Base-by-base conservation (phyloP, 768 basidiomycete genomes). In the Amanita phalloides region DNA sequence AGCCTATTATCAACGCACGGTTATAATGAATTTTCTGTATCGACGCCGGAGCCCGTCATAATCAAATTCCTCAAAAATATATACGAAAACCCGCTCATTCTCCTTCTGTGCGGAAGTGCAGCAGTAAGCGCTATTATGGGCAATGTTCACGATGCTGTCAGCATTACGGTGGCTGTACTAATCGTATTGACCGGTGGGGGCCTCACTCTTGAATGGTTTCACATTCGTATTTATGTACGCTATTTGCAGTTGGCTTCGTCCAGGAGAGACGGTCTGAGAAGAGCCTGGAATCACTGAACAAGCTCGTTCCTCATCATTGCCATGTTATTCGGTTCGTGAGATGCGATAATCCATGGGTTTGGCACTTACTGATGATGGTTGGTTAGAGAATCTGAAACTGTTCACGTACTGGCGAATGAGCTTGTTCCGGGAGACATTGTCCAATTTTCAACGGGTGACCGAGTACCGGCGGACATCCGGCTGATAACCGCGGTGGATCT, bases 401-500 rank as follows among this genome's bases (percentile, higher is more conserved):
- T 81, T 36, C 90, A 90, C 57, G 69, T 90, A n/a, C 82, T 97
- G 30, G 95, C 93, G 0, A 97, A 97, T 65, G 90, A 95, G 61
- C 82, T 97, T n/a, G 89, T 97, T 3, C 94, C 94, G 0, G 94
- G 94, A 28, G 94, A 98, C 62, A 76, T 97, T 46, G 83, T 97
- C 53, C 83, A 83, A 1, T 88, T 98, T 69, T 70, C 77, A 23
- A 93, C 92, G 0, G 94, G 94, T 17, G 94, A 98, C 64, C 89
- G 94, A 36, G 79, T 98, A 20, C 94, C 94, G 1, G 92, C 95
- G 37, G 94, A 98, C 61, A 76, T 98, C 51, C 84, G 95, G 21
- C 73, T 98, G 21, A 72, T 86, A 50, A 70, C 78, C n/a, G 77
- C 90, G 0, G 75, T 90, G 28, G 90, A 92, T 57, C 75, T 97